Conservation (phyloP, 2,329 filamentous ascomycete genomes). For the Aspergillus sp. region DNA sequence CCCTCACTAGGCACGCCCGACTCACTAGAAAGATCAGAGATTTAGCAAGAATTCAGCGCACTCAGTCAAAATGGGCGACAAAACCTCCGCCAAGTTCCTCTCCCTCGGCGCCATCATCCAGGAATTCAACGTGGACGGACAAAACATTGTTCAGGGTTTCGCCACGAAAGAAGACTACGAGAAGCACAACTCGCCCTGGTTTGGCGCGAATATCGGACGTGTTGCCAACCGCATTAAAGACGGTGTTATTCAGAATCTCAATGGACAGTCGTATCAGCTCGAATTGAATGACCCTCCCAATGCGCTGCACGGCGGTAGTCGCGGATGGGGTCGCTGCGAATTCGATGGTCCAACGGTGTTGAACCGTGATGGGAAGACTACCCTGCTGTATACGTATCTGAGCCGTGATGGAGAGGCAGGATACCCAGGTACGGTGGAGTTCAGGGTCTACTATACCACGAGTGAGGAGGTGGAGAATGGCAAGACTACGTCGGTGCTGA, state of each 20-base stretch:
- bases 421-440: conserved; percentile 82
- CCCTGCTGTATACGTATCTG: conserved; percentile 63
- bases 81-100: conserved; percentile 36
- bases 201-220: conserved; percentile 90
- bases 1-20: not conserved
- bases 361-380: conserved; percentile 61
- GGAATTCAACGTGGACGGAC: conserved; percentile 72
- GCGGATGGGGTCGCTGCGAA: conserved; percentile 62
- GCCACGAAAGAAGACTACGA: conserved; percentile 73
- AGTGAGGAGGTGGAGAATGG: conserved; percentile 63
- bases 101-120: conserved; percentile 57
- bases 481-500: conserved; percentile 70
- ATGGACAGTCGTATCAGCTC: conserved; percentile 69
- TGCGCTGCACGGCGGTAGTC: conserved; percentile 69
- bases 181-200: conserved; percentile 74
- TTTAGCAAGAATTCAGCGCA: not conserved
- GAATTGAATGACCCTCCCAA: conserved; percentile 77
- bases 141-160: conserved; percentile 90
- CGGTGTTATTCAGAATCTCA: conserved; percentile 71
- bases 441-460: conserved; percentile 75
- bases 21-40: not conserved
- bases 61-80: conserved; percentile 13
- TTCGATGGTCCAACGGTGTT: conserved; percentile 59
- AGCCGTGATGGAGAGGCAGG: conserved; percentile 85
- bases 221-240: conserved; percentile 76